A percentile compares a stretch with the other conserved stretches of the same genome.
phyloP scores from a whole-genome alignment of 2,329 filamentous ascomycete species.

The Microsporum audouinii region DNA sequence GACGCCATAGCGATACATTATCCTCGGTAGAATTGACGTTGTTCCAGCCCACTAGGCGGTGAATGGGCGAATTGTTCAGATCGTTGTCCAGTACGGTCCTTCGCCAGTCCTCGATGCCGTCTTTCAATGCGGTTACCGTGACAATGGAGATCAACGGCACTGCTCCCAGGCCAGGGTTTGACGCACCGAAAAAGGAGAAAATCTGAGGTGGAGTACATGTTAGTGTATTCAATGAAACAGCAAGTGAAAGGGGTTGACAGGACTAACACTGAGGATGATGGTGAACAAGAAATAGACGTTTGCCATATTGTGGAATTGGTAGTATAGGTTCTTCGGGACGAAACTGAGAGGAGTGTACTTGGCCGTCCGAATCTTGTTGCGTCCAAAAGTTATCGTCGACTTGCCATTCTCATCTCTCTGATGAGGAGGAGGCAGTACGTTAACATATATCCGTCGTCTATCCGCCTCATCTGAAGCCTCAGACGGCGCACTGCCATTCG shows the following conservation, averaged over 20 bases:
- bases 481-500: constrained; percentile 16
- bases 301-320: constrained; percentile 96
- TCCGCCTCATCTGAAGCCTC: constrained; percentile 27
- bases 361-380: constrained; percentile 95
- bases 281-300: constrained; percentile 98
- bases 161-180: constrained; percentile 78
- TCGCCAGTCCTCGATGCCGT: constrained; percentile 89
- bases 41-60: constrained; percentile 74
- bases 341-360: constrained; percentile 96
- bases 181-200: constrained; percentile 88
- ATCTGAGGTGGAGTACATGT: constrained; percentile 47
- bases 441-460: constrained; percentile 66
- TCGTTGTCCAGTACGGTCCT: constrained; percentile 84
- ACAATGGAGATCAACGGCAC: constrained; percentile 92
- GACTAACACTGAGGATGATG: constrained; percentile 82
- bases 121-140: constrained; percentile 77
- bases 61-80: constrained; percentile 90
- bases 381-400: constrained; percentile 56
- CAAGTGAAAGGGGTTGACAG: neutral
- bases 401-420: constrained; percentile 71
- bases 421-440: constrained; percentile 62
- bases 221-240: neutral
- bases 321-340: constrained; percentile 90
- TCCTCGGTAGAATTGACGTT: constrained; percentile 92
- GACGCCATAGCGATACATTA: constrained; percentile 73